Evolutionary conservation across 2,329 filamentous ascomycete species (phyloP).

Genomic region (Kalmusia sp.): DNA sequence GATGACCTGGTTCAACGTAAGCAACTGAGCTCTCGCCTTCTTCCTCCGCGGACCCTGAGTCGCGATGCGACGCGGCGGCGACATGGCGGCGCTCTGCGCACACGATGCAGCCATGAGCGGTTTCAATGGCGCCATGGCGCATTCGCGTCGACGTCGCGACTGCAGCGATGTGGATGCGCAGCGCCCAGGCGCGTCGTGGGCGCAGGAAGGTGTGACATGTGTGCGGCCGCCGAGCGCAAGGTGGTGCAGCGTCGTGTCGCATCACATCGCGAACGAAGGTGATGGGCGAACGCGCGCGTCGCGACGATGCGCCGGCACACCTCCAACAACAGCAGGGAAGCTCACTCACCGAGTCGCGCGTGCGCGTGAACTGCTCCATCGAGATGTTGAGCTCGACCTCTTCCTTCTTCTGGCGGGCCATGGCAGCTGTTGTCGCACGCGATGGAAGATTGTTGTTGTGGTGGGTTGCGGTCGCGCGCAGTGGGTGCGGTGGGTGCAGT

Average conservation of each 20-base stretch:
- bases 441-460: slow-evolving; percentile 13
- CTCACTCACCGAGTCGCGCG: slow-evolving; percentile 78
- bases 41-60: slow-evolving; percentile 32
- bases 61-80: slow-evolving; percentile 8
- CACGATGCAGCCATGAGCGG: background rate
- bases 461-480: background rate
- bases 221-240: slow-evolving; percentile 12
- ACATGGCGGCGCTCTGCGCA: background rate
- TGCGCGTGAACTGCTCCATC: slow-evolving; percentile 78
- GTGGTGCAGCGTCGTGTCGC: slow-evolving; percentile 12
- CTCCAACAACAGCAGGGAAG: slow-evolving; percentile 11
- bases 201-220: slow-evolving; percentile 3
- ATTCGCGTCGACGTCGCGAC: slow-evolving; percentile 36
- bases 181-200: slow-evolving; percentile 2
- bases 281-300: slow-evolving; percentile 27
- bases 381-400: slow-evolving; percentile 58
- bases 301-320: background rate
- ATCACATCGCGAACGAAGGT: slow-evolving; percentile 13
- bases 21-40: slow-evolving; percentile 13
- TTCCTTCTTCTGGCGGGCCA: slow-evolving; percentile 41
- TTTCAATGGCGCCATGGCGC: slow-evolving; percentile 12
- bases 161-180: slow-evolving; percentile 8
- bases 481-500: background rate
- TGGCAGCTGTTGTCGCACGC: slow-evolving; percentile 14
- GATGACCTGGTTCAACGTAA: slow-evolving; percentile 65